Percentiles rank a stretch among this genome's conserved stretches.
Conservation (phyloP, 345 rosid genomes). For the Ceriops tagal region DNA sequence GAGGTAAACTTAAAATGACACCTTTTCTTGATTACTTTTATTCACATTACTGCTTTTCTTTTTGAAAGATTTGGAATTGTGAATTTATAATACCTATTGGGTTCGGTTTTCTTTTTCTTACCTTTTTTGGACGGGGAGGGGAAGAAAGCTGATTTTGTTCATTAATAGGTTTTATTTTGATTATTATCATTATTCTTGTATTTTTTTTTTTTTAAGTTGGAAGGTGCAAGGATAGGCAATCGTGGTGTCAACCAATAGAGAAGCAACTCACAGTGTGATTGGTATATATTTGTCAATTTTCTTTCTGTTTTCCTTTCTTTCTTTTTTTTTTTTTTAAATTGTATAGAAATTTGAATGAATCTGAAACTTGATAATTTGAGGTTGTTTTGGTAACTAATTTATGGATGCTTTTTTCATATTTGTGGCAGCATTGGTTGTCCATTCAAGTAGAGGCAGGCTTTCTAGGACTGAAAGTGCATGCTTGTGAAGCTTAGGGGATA, state of each 20-base stretch:
- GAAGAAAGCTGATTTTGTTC: not conserved
- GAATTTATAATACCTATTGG: not conserved
- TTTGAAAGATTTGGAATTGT: not conserved
- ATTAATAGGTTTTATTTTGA: not conserved
- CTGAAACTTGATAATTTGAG: no score
- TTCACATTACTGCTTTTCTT: not conserved
- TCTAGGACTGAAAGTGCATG: no score
- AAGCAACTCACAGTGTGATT: slow-evolving; percentile 75
- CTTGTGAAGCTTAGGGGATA: no score
- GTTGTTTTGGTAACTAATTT: no score
- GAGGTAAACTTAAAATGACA: slow-evolving; percentile 45
- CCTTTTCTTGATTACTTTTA: not conserved
- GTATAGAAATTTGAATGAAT: not conserved
- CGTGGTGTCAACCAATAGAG: slow-evolving; percentile 76
- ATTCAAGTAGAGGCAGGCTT: no score
- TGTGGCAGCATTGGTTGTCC: no score
- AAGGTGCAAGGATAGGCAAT: slow-evolving; percentile 78
- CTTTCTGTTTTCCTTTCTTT: not conserved
- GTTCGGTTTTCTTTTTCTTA: not conserved
- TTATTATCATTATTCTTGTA: not conserved
- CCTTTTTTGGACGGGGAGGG: not conserved
- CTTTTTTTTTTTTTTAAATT: not conserved
- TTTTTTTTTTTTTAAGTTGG: not conserved
- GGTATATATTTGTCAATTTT: slow-evolving; percentile 35
- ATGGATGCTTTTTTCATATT: no score